Percentiles rank a stretch among this genome's conserved stretches.
Conservation (phyloP, 352 stramenopile genomes). For the Blastocystis sp. region DNA sequence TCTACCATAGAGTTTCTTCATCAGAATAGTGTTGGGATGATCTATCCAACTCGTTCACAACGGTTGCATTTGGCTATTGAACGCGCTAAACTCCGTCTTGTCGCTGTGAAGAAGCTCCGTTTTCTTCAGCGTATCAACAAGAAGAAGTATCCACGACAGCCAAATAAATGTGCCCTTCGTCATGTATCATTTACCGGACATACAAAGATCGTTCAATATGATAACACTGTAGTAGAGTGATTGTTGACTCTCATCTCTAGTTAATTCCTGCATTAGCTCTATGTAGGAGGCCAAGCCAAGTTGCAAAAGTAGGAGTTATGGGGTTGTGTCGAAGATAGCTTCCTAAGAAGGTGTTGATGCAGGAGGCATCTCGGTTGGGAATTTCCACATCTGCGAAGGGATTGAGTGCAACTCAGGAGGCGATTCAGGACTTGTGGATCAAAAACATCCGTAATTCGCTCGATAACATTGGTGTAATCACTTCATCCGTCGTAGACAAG, state of each 20-base stretch:
- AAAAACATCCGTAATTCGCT: background rate
- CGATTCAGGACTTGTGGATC: background rate
- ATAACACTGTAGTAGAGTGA: background rate
- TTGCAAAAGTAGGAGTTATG: background rate
- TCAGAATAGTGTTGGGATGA: background rate
- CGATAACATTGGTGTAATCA: background rate
- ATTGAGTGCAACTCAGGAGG: background rate
- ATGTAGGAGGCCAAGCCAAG: background rate
- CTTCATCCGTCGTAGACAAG: background rate
- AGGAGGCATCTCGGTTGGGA: background rate
- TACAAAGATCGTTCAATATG: background rate
- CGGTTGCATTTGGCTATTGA: background rate
- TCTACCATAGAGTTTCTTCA: too few relatives aligned
- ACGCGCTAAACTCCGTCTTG: background rate
- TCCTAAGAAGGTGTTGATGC: background rate
- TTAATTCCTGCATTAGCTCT: background rate
- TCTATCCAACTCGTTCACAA: background rate
- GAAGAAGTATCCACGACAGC: slow-evolving; percentile 11
- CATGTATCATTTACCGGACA: background rate
- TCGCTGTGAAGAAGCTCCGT: background rate
- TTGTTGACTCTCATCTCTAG: background rate
- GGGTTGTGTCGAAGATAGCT: background rate
- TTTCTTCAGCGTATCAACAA: slow-evolving; percentile 35
- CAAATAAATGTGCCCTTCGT: background rate
- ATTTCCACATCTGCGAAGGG: background rate